Evolutionary conservation across 495 filamentous ascomycete genomes (phyloP), one percentile per base, ranked within the genome.

Genomic region (Astrothelium macrocarpum): DNA sequence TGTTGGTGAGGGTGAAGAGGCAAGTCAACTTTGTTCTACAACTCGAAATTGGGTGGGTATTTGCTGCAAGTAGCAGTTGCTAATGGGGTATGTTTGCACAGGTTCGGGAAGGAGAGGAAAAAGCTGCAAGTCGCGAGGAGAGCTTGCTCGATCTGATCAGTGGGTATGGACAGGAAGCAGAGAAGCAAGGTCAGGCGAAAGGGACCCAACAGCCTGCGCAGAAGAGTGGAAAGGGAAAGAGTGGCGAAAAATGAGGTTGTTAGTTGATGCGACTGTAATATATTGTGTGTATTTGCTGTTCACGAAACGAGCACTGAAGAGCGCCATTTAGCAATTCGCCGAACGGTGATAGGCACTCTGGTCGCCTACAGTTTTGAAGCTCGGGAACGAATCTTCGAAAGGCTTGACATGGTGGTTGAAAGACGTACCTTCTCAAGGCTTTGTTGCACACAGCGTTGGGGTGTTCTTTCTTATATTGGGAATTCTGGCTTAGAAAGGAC

Each of bases 131-230:
- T 23, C 53, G 63, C n/a, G 69, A 71, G 3, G 67, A 69, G 32
- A 68, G 61, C 46, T 46, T 71, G 10, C 31, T 71, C 45, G 68
- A 70, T 36, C 59, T 71, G 59, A 71, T 71, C 31, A 62, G 64
- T 23, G 68, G 65, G 0, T 66, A 61, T 49, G 66, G 63, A 34
- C 62, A 69, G 25, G 60, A 64, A 46, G 59, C 67, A 9, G 59
- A 66, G 59, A 58, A 26, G 28, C 60, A 65, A 58, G 66, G 63
- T 9, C 53, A 62, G 11, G 64, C 64, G 16, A 62, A 62, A 14
- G 63, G 65, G 4, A 25, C 20, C 28, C 25, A 45, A 29, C 34
- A 66, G 25, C 53, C 60, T 28, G 63, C 60, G 20, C 32, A 43
- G 46, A 67, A 68, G 53, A 64, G 64, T 60, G 64, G 62, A 34